A percentile compares a stretch with the other conserved stretches of the same genome.
Conservation (phyloP, 768 basidiomycete genomes). For the Hericium erinaceus region DNA sequence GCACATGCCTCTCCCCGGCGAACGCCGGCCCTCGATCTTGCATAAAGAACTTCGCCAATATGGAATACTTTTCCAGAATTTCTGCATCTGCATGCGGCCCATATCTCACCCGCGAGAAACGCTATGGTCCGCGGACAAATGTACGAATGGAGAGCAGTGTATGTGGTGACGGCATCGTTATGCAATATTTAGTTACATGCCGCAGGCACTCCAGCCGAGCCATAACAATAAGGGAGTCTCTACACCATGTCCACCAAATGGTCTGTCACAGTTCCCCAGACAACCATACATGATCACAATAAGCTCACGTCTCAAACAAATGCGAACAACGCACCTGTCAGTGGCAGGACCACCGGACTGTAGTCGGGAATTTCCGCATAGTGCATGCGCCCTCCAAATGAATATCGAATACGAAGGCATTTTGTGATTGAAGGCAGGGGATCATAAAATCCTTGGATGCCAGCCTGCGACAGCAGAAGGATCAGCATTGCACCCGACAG, state of each 20-base stretch:
- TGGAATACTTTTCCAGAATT: too few relatives aligned
- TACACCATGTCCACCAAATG: slow-evolving; percentile 9
- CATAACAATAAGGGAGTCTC: neutral
- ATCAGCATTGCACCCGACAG: neutral
- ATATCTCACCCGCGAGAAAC: too few relatives aligned
- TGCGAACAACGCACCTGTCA: slow-evolving; percentile 47
- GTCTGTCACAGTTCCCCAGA: slow-evolving; percentile 11
- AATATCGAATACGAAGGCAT: slow-evolving; percentile 61
- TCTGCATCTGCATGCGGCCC: too few relatives aligned
- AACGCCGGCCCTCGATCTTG: too few relatives aligned
- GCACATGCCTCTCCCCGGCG: too few relatives aligned
- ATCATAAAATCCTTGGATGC: slow-evolving; percentile 84
- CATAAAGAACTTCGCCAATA: too few relatives aligned
- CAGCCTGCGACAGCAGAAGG: slow-evolving; percentile 32
- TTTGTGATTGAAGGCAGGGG: slow-evolving; percentile 70
- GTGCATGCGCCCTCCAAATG: slow-evolving; percentile 65
- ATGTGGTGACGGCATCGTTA: too few relatives aligned
- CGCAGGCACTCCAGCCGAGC: too few relatives aligned
- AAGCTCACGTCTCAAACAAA: slow-evolving; percentile 1
- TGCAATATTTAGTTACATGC: too few relatives aligned
- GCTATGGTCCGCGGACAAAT: too few relatives aligned
- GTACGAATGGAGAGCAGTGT: too few relatives aligned
- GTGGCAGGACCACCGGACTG: slow-evolving; percentile 60
- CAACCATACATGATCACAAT: slow-evolving; percentile 2
- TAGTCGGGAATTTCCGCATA: slow-evolving; percentile 71